These are phyloP conservation scores for Neurospora sp. DNA, from an alignment of 495 filamentous ascomycete species.

Conservation along the genomic window DNA sequence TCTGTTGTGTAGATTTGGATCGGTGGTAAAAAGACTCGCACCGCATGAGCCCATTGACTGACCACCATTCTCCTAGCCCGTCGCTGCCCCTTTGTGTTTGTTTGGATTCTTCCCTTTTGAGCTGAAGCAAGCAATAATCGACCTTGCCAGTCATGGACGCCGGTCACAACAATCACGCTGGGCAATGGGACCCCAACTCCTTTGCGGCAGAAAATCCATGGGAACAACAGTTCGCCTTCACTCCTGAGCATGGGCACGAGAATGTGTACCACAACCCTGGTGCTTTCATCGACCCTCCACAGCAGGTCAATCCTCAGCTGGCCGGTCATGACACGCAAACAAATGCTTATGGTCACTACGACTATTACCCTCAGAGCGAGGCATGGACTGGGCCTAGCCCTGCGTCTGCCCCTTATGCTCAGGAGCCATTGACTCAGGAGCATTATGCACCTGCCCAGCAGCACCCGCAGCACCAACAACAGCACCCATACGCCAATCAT, in stretches of 20 bases:
- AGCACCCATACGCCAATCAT: slow-evolving; percentile 4
- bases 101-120: neutral
- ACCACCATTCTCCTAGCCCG: neutral
- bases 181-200: slow-evolving; percentile 16
- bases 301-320: slow-evolving; percentile 14
- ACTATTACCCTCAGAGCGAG: slow-evolving; percentile 10
- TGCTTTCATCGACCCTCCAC: slow-evolving; percentile 6
- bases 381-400: slow-evolving; percentile 12
- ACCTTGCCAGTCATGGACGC: slow-evolving; percentile 14
- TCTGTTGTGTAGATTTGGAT: neutral
- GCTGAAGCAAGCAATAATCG: neutral
- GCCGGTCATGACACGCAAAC: slow-evolving; percentile 10
- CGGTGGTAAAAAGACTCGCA: neutral
- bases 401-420: slow-evolving; percentile 8
- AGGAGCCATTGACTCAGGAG: slow-evolving; percentile 2
- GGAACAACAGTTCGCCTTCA: slow-evolving; percentile 20
- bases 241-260: slow-evolving; percentile 8
- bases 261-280: slow-evolving; percentile 13
- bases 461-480: slow-evolving; percentile 6
- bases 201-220: slow-evolving; percentile 10
- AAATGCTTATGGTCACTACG: slow-evolving; percentile 10
- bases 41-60: neutral
- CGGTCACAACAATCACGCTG: slow-evolving; percentile 10
- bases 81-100: neutral
- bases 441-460: neutral